phyloP scores from a whole-genome alignment of 352 stramenopile species.

The Phytophthora syringae region DNA sequence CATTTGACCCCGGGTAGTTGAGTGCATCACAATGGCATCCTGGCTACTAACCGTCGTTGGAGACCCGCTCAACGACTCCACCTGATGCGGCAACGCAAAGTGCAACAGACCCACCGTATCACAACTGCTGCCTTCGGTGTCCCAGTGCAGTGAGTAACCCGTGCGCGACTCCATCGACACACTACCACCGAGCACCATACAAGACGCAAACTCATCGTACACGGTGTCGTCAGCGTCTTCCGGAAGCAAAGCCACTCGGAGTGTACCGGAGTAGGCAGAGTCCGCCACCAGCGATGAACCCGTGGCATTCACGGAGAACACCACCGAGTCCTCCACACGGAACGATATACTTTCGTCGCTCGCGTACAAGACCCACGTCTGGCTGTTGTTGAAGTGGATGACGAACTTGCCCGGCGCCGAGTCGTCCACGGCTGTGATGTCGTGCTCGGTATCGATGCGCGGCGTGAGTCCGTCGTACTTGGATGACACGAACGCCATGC shows the following conservation, averaged over 20 bases:
- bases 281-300: slow-evolving; percentile 50
- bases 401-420: slow-evolving; percentile 57
- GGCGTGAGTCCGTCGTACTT: slow-evolving; percentile 67
- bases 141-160: slow-evolving; percentile 68
- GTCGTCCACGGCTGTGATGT: slow-evolving; percentile 53
- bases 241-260: slow-evolving; percentile 65
- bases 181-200: slow-evolving; percentile 58
- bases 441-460: slow-evolving; percentile 52
- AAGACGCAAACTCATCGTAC: slow-evolving; percentile 66
- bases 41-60: slow-evolving; percentile 16
- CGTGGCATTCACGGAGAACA: slow-evolving; percentile 44
- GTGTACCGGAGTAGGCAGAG: slow-evolving; percentile 49
- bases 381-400: slow-evolving; percentile 66
- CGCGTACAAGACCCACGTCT: slow-evolving; percentile 81
- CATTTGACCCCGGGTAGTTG: slow-evolving; percentile 56
- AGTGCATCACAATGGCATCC: slow-evolving; percentile 43
- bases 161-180: slow-evolving; percentile 66
- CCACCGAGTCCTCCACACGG: slow-evolving; percentile 41
- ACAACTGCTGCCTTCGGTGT: slow-evolving; percentile 50
- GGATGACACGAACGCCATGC: slow-evolving; percentile 77
- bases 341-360: slow-evolving; percentile 48
- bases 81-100: slow-evolving; percentile 62
- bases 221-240: slow-evolving; percentile 40
- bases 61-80: slow-evolving; percentile 36
- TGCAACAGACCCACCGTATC: slow-evolving; percentile 48